Conservation (phyloP, 306 rosid species). For the Vigna angularis region DNA sequence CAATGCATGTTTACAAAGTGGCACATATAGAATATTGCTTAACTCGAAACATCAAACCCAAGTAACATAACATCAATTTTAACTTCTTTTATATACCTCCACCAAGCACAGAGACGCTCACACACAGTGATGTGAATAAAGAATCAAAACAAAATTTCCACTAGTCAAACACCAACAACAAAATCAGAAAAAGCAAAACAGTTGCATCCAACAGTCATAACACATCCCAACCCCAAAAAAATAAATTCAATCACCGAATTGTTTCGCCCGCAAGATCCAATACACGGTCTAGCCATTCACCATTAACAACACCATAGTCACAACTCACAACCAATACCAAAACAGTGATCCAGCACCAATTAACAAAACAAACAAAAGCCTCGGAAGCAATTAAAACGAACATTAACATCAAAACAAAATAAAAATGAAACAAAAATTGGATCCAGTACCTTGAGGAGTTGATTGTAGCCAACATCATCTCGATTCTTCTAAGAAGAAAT, state of each 20-base stretch:
- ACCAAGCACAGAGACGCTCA: neutral
- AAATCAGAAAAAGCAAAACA: slow-evolving; percentile 28
- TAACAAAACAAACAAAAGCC: slow-evolving; percentile 33
- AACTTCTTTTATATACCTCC: neutral
- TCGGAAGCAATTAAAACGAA: neutral
- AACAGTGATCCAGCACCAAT: slow-evolving; percentile 50
- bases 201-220: slow-evolving; percentile 34
- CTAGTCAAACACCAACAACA: slow-evolving; percentile 36
- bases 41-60: slow-evolving; percentile 1
- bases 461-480: slow-evolving; percentile 75
- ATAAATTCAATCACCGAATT: slow-evolving; percentile 2
- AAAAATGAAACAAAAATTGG: slow-evolving; percentile 36
- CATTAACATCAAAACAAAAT: slow-evolving; percentile 21
- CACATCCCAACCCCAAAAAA: slow-evolving; percentile 37
- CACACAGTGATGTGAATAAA: slow-evolving; percentile 5
- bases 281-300: slow-evolving; percentile 40
- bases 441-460: slow-evolving; percentile 85
- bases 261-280: slow-evolving; percentile 59
- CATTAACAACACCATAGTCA: slow-evolving; percentile 27
- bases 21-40: slow-evolving; percentile 32
- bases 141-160: slow-evolving; percentile 35
- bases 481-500: no score
- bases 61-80: slow-evolving; percentile 31
- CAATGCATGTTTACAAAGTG: neutral
- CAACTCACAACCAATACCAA: slow-evolving; percentile 29